phyloP scores from a whole-genome alignment of 208 protist species.

The Trypanosoma theileri region DNA sequence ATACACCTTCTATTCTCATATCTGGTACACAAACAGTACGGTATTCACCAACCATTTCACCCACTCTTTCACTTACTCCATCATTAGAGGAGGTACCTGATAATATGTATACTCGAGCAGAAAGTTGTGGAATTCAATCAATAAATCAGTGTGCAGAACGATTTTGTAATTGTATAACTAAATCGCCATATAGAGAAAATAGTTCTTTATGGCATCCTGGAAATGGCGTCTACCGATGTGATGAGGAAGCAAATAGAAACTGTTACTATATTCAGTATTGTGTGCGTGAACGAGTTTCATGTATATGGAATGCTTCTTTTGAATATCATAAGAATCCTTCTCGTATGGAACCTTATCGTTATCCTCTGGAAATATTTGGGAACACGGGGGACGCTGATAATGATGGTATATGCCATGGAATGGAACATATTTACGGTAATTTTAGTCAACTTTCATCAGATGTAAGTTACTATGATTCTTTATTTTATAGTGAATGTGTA shows the following conservation, averaged over 20 bases:
- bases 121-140: slow-evolving; percentile 12
- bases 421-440: slow-evolving; percentile 16
- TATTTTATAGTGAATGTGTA: slow-evolving; percentile 30
- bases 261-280: slow-evolving; percentile 29
- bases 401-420: slow-evolving; percentile 5
- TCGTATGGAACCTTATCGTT: neutral
- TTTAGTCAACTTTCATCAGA: neutral
- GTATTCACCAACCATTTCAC: slow-evolving; percentile 1
- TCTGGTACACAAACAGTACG: neutral
- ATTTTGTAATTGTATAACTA: slow-evolving; percentile 24
- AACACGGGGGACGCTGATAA: neutral
- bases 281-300: slow-evolving; percentile 10
- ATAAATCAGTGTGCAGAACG: slow-evolving; percentile 7
- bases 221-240: slow-evolving; percentile 10
- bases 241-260: neutral
- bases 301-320: slow-evolving; percentile 18
- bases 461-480: slow-evolving; percentile 28
- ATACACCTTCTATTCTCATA: neutral
- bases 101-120: slow-evolving; percentile 26
- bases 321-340: neutral
- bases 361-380: neutral
- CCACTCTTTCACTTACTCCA: slow-evolving; percentile 3
- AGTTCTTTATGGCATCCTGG: neutral
- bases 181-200: neutral
- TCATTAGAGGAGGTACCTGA: slow-evolving; percentile 12